Conservation (phyloP, 805 yeast genomes). For the Candida ulmi region DNA sequence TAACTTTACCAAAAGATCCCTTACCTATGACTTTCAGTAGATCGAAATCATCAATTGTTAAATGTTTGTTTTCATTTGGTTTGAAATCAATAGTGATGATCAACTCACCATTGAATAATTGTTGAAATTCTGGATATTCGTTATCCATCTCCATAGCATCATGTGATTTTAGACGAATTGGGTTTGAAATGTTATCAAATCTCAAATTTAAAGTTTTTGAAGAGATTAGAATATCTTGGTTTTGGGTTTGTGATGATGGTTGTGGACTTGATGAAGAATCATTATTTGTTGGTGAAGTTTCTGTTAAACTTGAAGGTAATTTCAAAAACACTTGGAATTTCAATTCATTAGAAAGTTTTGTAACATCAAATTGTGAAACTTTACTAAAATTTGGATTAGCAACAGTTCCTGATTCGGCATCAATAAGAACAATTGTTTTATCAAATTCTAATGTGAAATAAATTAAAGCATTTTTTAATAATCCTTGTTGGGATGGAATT, state of each 20-base stretch:
- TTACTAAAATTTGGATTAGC: constrained; percentile 79
- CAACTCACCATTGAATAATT: constrained; percentile 38
- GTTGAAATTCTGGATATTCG: constrained; percentile 18
- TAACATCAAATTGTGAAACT: constrained; percentile 87
- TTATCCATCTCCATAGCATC: constrained; percentile 40
- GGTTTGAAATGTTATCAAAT: constrained; percentile 42
- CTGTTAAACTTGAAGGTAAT: constrained; percentile 62
- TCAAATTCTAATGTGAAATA: constrained; percentile 91
- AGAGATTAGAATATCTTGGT: constrained; percentile 72
- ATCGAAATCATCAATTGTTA: constrained; percentile 89
- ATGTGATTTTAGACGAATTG: constrained; percentile 62
- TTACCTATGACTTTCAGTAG: constrained; percentile 93
- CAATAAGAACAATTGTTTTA: constrained; percentile 84
- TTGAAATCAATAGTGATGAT: constrained; percentile 65
- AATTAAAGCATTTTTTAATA: constrained; percentile 59
- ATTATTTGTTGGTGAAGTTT: constrained; percentile 22
- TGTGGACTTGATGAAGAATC: neutral
- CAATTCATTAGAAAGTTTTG: constrained; percentile 53
- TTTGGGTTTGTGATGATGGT: neutral
- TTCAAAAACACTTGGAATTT: constrained; percentile 75
- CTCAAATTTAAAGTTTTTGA: constrained; percentile 58
- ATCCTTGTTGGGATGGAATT: constrained; percentile 40
- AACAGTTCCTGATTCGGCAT: constrained; percentile 80
- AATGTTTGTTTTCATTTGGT: constrained; percentile 58
- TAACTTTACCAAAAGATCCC: constrained; percentile 97